phyloP scores from a whole-genome alignment of 257 asterid genomes.

The Thymus mandschuricus region DNA sequence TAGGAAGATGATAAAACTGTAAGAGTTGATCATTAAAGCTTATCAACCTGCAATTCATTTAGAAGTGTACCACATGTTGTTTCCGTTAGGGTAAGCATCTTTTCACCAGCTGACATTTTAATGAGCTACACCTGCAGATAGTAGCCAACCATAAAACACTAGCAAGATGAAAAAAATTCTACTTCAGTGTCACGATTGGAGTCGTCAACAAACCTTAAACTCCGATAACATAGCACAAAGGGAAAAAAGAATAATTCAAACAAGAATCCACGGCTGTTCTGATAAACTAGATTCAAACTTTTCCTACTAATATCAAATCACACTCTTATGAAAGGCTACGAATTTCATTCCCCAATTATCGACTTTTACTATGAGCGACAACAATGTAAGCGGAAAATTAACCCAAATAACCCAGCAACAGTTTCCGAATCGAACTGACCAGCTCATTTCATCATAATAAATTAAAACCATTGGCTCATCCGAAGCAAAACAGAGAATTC shows the following conservation, averaged over 20 bases:
- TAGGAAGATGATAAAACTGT: background rate
- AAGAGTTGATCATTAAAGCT: background rate
- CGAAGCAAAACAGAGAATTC: background rate
- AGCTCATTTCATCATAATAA: slow-evolving; percentile 29
- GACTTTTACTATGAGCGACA: slow-evolving; percentile 11
- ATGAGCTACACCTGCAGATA: slow-evolving; percentile 41
- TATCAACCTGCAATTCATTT: slow-evolving; percentile 79
- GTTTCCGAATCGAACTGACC: background rate
- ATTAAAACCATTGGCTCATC: background rate
- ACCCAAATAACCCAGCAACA: background rate
- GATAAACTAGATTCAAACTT: background rate
- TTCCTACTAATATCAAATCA: slow-evolving; percentile 2
- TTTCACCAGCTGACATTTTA: slow-evolving; percentile 47
- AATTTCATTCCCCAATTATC: slow-evolving; percentile 12
- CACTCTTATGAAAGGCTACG: background rate
- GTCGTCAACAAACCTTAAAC: slow-evolving; percentile 7
- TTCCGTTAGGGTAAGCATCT: slow-evolving; percentile 58
- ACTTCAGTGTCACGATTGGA: slow-evolving; percentile 5
- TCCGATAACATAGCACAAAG: no score
- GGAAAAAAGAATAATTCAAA: no score
- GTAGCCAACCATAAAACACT: slow-evolving; percentile 19
- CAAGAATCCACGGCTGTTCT: no score
- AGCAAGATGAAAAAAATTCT: background rate
- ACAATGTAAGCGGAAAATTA: background rate
- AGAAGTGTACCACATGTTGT: slow-evolving; percentile 87